Percentiles rank a stretch among this genome's conserved stretches.
Conservation (phyloP, 371 early-diverging fungal species). For the Actinomortierella wolfii region DNA sequence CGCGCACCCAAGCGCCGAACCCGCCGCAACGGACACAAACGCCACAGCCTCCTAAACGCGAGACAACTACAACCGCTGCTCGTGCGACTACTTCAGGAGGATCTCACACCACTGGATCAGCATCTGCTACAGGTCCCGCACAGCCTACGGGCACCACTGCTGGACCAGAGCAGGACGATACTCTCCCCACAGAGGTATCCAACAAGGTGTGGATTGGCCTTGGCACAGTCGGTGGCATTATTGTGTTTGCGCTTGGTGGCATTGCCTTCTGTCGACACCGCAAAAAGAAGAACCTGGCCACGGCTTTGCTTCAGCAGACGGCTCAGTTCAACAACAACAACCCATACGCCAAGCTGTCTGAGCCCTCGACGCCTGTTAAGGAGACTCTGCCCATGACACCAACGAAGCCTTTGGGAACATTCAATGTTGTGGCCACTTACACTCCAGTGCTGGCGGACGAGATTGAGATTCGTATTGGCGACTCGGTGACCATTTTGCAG, state of each 20-base stretch:
- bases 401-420: slow-evolving; percentile 57
- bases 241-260: slow-evolving; percentile 36
- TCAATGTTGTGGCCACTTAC: slow-evolving; percentile 58
- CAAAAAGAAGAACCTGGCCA: slow-evolving; percentile 36
- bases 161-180: slow-evolving; percentile 5
- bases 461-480: slow-evolving; percentile 66
- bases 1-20: too few species aligned
- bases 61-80: neutral
- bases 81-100: neutral
- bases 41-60: neutral
- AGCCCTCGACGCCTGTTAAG: slow-evolving; percentile 11
- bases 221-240: slow-evolving; percentile 25
- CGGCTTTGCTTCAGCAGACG: slow-evolving; percentile 27
- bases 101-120: neutral
- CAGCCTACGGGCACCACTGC: neutral
- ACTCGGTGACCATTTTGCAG: slow-evolving; percentile 62
- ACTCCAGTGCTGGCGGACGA: slow-evolving; percentile 72
- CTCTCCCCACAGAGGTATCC: slow-evolving; percentile 36
- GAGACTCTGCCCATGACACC: slow-evolving; percentile 32
- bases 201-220: slow-evolving; percentile 28
- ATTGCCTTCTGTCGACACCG: slow-evolving; percentile 43
- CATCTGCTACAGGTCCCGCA: slow-evolving; percentile 3
- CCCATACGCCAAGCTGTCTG: slow-evolving; percentile 36
- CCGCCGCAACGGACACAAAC: neutral
- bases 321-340: slow-evolving; percentile 44